Evolutionary conservation across 352 stramenopile species (phyloP).

Genomic region (Phytophthora meadii): DNA sequence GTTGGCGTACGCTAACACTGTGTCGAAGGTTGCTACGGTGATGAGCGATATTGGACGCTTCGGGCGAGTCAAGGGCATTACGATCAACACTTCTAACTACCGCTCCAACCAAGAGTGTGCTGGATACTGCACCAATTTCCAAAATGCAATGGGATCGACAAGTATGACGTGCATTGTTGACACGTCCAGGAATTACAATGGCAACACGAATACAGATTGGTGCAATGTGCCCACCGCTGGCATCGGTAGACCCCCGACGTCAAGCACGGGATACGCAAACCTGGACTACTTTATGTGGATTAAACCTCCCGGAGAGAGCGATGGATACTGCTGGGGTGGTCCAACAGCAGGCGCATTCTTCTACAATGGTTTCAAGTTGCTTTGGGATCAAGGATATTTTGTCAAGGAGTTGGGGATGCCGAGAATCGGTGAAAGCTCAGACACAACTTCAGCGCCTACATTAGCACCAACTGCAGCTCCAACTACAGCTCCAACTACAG

Average conservation of each 20-base stretch:
- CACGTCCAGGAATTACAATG: constrained; percentile 75
- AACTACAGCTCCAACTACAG: neutral
- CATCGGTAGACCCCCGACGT: constrained; percentile 61
- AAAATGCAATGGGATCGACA: constrained; percentile 46
- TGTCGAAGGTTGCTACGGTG: constrained; percentile 33
- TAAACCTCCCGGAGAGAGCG: constrained; percentile 69
- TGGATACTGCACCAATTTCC: constrained; percentile 62
- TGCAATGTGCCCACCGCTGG: constrained; percentile 70
- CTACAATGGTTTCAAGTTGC: constrained; percentile 47
- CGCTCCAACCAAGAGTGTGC: constrained; percentile 57
- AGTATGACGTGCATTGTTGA: constrained; percentile 62
- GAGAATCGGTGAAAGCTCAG: constrained; percentile 25
- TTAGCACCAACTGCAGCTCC: neutral
- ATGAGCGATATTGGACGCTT: constrained; percentile 45
- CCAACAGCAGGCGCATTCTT: constrained; percentile 60
- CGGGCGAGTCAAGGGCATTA: constrained; percentile 64
- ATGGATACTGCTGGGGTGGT: constrained; percentile 59
- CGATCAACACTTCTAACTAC: constrained; percentile 85
- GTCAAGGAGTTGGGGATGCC: constrained; percentile 42
- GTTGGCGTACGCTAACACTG: constrained; percentile 30
- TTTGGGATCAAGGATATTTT: constrained; percentile 76
- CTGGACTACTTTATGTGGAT: constrained; percentile 80
- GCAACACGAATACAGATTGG: constrained; percentile 50
- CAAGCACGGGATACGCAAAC: constrained; percentile 50
- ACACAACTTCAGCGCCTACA: constrained; percentile 5